Evolutionary conservation across 1,284 basidiomycete genomes (phyloP).

Genomic region (Volvariella volvacea): DNA sequence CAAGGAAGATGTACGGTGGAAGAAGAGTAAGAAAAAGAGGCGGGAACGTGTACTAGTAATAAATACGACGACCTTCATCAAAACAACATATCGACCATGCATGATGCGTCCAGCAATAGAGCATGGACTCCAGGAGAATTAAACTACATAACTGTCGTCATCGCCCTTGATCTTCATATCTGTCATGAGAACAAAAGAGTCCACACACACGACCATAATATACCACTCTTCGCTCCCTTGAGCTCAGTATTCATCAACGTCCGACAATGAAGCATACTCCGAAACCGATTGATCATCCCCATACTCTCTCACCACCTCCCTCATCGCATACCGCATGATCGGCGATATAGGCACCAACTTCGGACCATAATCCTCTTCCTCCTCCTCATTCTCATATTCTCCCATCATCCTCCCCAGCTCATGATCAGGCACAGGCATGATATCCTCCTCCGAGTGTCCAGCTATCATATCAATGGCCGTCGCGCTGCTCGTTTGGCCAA

Average conservation of each 20-base stretch:
- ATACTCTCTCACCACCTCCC: slow-evolving; percentile 72
- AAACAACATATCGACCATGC: too few species aligned
- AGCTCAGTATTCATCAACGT: slow-evolving; percentile 61
- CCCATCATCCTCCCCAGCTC: slow-evolving; percentile 14
- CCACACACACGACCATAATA: too few species aligned
- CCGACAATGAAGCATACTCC: slow-evolving; percentile 65
- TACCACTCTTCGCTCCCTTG: background rate
- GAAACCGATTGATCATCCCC: slow-evolving; percentile 65
- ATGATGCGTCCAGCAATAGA: too few species aligned
- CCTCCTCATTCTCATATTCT: slow-evolving; percentile 34
- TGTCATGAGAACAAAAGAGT: too few species aligned
- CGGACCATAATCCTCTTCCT: slow-evolving; percentile 56
- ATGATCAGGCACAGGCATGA: slow-evolving; percentile 17
- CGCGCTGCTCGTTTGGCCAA: slow-evolving; percentile 20
- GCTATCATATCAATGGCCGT: slow-evolving; percentile 17
- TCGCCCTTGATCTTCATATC: too few species aligned
- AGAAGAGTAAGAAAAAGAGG: too few species aligned
- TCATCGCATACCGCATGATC: slow-evolving; percentile 75
- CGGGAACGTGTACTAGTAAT: too few species aligned
- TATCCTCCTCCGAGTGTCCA: slow-evolving; percentile 32
- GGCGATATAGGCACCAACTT: slow-evolving; percentile 68
- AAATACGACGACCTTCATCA: background rate
- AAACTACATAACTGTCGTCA: too few species aligned
- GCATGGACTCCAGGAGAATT: too few species aligned
- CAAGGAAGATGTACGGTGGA: too few species aligned